Conservation (phyloP, 2,329 filamentous ascomycete species). For the Pezicula rhizophila region DNA sequence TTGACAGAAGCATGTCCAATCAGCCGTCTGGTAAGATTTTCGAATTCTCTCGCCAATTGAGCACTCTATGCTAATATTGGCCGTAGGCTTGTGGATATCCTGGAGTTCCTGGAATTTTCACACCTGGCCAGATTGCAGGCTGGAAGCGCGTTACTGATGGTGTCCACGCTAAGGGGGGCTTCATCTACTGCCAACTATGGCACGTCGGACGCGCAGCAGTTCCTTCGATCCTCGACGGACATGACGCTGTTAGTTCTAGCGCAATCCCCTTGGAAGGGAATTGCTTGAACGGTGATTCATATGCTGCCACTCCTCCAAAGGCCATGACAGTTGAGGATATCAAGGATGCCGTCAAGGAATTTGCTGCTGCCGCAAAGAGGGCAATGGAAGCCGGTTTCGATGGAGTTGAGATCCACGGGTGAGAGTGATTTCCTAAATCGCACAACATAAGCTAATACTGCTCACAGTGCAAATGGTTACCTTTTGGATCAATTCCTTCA, state of each 20-base stretch:
- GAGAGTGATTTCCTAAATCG: conserved; percentile 23
- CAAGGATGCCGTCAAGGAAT: conserved; percentile 29
- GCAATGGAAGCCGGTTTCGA: conserved; percentile 48
- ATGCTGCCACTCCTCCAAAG: conserved; percentile 28
- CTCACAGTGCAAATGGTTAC: conserved; percentile 39
- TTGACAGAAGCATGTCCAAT: conserved; percentile 48
- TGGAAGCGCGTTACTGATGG: conserved; percentile 51
- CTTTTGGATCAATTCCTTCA: conserved; percentile 52
- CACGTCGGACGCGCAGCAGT: conserved; percentile 44
- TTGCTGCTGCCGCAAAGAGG: conserved; percentile 33
- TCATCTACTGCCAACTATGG: conserved; percentile 55
- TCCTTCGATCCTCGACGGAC: conserved; percentile 27
- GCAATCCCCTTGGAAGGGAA: conserved; percentile 33
- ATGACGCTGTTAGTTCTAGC: conserved; percentile 29
- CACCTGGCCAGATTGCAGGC: conserved; percentile 40
- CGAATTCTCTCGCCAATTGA: background rate
- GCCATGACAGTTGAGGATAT: conserved; percentile 30
- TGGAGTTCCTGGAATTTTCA: conserved; percentile 49
- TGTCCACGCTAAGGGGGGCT: conserved; percentile 50
- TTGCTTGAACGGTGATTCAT: conserved; percentile 28
- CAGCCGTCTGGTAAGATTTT: conserved; percentile 21
- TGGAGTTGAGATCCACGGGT: conserved; percentile 33
- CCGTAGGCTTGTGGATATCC: conserved; percentile 37
- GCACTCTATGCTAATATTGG: background rate
- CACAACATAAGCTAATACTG: conserved; percentile 36